These are phyloP conservation scores for Trichoderma orchidacearum DNA, from an alignment of 495 filamentous ascomycete species.

Conservation along the genomic window DNA sequence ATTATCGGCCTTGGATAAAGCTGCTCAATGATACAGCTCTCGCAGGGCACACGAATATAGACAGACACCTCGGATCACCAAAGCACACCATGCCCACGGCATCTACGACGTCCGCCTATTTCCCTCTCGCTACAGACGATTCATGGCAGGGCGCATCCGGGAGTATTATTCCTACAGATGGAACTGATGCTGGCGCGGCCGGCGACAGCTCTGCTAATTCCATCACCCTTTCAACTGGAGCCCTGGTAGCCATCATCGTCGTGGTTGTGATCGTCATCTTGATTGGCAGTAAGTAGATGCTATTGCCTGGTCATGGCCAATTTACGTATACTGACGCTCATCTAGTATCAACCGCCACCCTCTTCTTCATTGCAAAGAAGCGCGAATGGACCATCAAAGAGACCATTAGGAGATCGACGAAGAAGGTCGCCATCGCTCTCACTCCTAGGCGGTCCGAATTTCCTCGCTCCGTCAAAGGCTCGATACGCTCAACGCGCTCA, in stretches of 20 bases:
- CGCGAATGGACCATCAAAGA: slow-evolving; percentile 40
- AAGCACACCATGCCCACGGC: slow-evolving; percentile 9
- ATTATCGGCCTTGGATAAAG: no score
- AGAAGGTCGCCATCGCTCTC: slow-evolving; percentile 36
- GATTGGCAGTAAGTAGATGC: slow-evolving; percentile 36
- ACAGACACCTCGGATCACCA: no score
- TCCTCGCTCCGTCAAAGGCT: slow-evolving; percentile 34
- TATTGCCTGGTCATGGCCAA: background rate
- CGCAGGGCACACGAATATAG: no score
- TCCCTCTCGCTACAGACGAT: slow-evolving; percentile 24
- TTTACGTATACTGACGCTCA: slow-evolving; percentile 6
- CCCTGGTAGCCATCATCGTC: slow-evolving; percentile 47
- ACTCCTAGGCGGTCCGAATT: slow-evolving; percentile 41
- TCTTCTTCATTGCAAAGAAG: slow-evolving; percentile 44
- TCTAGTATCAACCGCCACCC: slow-evolving; percentile 29
- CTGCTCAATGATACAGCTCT: no score
- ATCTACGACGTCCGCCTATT: slow-evolving; percentile 7
- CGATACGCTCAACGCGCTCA: background rate
- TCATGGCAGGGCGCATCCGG: slow-evolving; percentile 11
- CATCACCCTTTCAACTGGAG: slow-evolving; percentile 41
- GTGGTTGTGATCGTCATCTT: slow-evolving; percentile 43
- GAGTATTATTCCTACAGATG: slow-evolving; percentile 4
- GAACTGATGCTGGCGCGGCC: slow-evolving; percentile 38
- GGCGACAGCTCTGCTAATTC: slow-evolving; percentile 31
- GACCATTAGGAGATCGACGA: slow-evolving; percentile 36